These are phyloP conservation scores for Phytomonas sp. DNA, from an alignment of 208 protist genomes.

Conservation along the genomic window DNA sequence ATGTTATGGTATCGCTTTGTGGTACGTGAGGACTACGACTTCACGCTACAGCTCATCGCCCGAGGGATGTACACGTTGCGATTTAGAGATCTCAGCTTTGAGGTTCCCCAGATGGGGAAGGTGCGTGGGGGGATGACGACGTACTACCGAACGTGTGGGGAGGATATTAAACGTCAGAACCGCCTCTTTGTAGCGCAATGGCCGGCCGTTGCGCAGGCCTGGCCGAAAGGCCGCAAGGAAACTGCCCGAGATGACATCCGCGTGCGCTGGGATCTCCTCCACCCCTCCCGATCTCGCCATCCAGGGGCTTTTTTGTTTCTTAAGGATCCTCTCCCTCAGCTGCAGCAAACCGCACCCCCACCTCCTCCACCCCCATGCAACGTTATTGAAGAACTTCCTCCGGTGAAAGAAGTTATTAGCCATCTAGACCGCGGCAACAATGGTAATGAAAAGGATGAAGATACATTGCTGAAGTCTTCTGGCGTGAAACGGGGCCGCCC, in stretches of 20 bases:
- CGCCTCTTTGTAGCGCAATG: constrained; percentile 58
- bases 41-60: constrained; percentile 78
- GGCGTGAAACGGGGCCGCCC: no score
- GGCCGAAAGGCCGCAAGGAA: constrained; percentile 63
- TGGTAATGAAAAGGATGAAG: constrained; percentile 5
- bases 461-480: background rate
- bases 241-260: constrained; percentile 66
- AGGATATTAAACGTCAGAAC: constrained; percentile 66
- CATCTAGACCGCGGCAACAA: constrained; percentile 2
- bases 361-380: constrained; percentile 2
- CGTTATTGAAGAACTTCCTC: background rate
- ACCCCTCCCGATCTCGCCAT: constrained; percentile 36
- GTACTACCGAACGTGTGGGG: constrained; percentile 70
- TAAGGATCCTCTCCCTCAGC: constrained; percentile 28
- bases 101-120: constrained; percentile 79
- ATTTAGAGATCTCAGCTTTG: constrained; percentile 75
- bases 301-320: constrained; percentile 50
- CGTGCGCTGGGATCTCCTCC: constrained; percentile 64
- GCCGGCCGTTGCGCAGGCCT: constrained; percentile 60
- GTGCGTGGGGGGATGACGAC: constrained; percentile 78
- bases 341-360: constrained; percentile 25
- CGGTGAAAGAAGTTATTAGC: background rate
- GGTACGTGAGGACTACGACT: constrained; percentile 88
- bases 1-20: constrained; percentile 80
- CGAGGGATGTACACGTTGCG: constrained; percentile 66